A percentile compares a stretch with the other conserved stretches of the same genome.
Evolutionary conservation across 2,329 filamentous ascomycete species (phyloP).

Genomic region (Colletotrichum cuscutae): DNA sequence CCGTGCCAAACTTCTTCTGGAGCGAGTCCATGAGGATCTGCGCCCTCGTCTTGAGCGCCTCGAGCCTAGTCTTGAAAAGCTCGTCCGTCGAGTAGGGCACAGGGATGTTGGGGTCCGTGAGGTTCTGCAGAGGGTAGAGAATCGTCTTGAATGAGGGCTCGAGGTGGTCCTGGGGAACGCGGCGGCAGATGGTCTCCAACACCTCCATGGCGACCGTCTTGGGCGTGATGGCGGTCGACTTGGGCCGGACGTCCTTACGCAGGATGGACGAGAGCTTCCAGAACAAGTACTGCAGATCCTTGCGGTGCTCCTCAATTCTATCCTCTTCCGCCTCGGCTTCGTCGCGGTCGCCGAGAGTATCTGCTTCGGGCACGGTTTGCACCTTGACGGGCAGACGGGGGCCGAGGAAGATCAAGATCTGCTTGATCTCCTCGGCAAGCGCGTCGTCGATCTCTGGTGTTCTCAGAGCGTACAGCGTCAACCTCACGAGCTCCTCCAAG

Average conservation of each 20-base stretch:
- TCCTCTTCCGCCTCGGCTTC: constrained; percentile 50
- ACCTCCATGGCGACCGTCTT: constrained; percentile 82
- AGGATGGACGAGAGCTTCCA: constrained; percentile 82
- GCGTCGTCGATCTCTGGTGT: constrained; percentile 75
- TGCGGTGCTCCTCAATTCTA: constrained; percentile 38
- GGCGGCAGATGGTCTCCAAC: constrained; percentile 74
- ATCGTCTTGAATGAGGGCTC: constrained; percentile 70
- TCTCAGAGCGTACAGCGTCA: constrained; percentile 65
- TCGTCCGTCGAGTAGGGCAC: constrained; percentile 78
- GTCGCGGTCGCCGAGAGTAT: constrained; percentile 54
- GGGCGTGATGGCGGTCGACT: constrained; percentile 71
- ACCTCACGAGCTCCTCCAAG: constrained; percentile 68
- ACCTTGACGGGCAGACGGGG: constrained; percentile 55
- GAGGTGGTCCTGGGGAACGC: constrained; percentile 67
- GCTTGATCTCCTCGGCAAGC: constrained; percentile 81
- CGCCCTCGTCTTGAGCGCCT: constrained; percentile 76
- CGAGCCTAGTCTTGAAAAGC: constrained; percentile 74
- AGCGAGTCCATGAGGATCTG: constrained; percentile 83
- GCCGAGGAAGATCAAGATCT: constrained; percentile 86
- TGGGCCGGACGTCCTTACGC: constrained; percentile 77
- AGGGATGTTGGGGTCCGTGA: constrained; percentile 83
- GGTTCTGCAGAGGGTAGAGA: constrained; percentile 75
- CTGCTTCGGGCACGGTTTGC: constrained; percentile 48
- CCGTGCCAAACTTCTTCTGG: constrained; percentile 85
- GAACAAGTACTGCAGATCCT: constrained; percentile 77